phyloP scores from a whole-genome alignment of 2,329 filamentous ascomycete species.

The Arthrobotrys megalospora region DNA sequence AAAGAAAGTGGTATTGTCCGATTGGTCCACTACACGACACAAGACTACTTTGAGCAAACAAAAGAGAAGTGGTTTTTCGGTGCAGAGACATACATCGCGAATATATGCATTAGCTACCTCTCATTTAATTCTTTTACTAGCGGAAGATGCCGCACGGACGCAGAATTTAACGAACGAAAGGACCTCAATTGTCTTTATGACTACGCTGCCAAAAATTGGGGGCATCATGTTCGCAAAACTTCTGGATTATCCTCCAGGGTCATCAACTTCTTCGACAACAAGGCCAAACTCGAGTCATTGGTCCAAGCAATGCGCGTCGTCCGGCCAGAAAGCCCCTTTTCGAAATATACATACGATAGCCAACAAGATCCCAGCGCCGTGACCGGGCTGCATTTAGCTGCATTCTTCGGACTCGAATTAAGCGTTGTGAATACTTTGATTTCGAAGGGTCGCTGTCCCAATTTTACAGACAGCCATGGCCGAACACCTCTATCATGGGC shows the following conservation, averaged over 20 bases:
- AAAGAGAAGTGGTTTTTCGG: not conserved
- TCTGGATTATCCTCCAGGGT: not conserved
- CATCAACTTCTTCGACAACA: not conserved
- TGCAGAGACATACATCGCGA: not conserved
- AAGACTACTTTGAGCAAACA: slow-evolving; percentile 12
- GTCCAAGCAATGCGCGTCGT: no score
- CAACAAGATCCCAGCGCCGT: no score
- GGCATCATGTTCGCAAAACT: not conserved
- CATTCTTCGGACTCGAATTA: not conserved
- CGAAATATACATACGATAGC: no score
- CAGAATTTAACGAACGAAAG: not conserved
- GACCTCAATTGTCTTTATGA: not conserved
- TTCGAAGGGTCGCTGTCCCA: no score
- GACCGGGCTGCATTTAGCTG: no score
- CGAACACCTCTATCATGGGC: slow-evolving; percentile 16
- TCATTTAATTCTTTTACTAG: not conserved
- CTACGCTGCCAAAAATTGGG: slow-evolving; percentile 16
- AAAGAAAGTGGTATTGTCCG: not conserved
- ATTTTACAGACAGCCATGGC: not conserved
- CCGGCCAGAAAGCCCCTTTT: no score
- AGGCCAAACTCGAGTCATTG: not conserved
- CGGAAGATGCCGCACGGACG: not conserved
- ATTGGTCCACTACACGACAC: slow-evolving; percentile 18
- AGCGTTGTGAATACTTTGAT: not conserved
- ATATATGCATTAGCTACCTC: slow-evolving; percentile 7